Evolutionary conservation across 495 filamentous ascomycete species (phyloP), one percentile per base, ranked within the genome.

Genomic region (Coniosporium apollinis): DNA sequence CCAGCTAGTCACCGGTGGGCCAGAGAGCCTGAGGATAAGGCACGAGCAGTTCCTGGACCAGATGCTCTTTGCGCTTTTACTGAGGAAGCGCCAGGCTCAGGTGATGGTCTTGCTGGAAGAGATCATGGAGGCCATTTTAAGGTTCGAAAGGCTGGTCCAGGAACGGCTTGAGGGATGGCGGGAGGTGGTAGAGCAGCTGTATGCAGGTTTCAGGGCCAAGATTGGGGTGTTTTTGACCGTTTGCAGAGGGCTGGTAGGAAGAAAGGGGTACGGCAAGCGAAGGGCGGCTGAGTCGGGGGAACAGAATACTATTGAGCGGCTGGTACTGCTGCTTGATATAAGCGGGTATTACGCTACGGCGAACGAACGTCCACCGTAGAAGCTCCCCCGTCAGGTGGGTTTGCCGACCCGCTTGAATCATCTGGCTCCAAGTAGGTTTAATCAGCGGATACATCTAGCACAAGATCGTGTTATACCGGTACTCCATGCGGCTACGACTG

Each of bases 31-130:
- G 5, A 62, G 75, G 5, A 66, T 69, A n/a, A 67, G 69, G 22
- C 85, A 92, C 42, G 80, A 86, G 48, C 54, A 64, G 6, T 65
- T 76, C n/a, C 66, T 96, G 2, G 82, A 94, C 45, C 61, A 68
- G 20, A 82, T 94, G 37, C 67, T 92, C 59, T 74, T 72, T 39
- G 68, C 70, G 1, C 60, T 89, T 0, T 61, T 94, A 13, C 63
- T 93, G 0, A 51, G 74, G 31, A 74, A 72, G 42, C 59, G 76
- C 17, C 81, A 86, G 48, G 61, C 69, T 19, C 72, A 79, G 0
- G 72, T 83, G 0, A 65, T 84, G 49, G 67, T 65, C 26, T 56
- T 91, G 0, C 58, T 96, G 0, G 82, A 92, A 35, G 74, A 79
- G 9, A 81, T 85, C 3, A 86, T 91, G 39, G 61, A 59, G 4